Evolutionary conservation across 805 yeast species (phyloP), one percentile per base, ranked within the genome.

Genomic region (Candida odintsovae): DNA sequence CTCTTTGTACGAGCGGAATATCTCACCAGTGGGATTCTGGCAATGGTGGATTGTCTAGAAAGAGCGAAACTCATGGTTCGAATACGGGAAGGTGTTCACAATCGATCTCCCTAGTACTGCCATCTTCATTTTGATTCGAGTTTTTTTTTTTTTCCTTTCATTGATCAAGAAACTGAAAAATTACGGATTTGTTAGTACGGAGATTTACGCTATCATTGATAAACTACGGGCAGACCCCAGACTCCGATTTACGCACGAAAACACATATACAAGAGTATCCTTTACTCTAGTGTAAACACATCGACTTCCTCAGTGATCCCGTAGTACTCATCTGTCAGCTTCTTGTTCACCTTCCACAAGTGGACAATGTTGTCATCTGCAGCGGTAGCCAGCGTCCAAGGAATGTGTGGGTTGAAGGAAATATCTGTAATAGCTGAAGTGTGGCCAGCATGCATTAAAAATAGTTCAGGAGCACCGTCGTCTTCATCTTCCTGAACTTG

Each of bases 371-470:
- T 72, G 33, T 72, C 72, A 51, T 71, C 76, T 42, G 73, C 72
- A 7, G 68, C 62, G 33, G 86, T 75, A 0, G 86, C 88, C 46
- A 85, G 57, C 35, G 86, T 75, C 90, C 92, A 86, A n/a, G 86
- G 86, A 48, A 80, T 73, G 36, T 61, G 59, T 6, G 82, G 80
- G 58, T 82, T 83, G 73, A 87, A 82, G 29, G 81, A 75, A 53
- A 86, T 71, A 61, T 86, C 95, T 38, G 82, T 80, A 16, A 86
- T 82, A 6, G 83, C 73, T 16, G 88, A 83, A 18, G 90, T 82
- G 60, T 89, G 96, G 19, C 96, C 96, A 35, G 95, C 95, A 61
- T 89, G 96, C 83, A 89, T 85, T 90, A 88, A 85, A 56, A 88
- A 70, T 31, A 89, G 66, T 63, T 89, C 97, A 5, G 96, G 92